Conservation (phyloP, 345 rosid species). For the Melaleuca quinquenervia region DNA sequence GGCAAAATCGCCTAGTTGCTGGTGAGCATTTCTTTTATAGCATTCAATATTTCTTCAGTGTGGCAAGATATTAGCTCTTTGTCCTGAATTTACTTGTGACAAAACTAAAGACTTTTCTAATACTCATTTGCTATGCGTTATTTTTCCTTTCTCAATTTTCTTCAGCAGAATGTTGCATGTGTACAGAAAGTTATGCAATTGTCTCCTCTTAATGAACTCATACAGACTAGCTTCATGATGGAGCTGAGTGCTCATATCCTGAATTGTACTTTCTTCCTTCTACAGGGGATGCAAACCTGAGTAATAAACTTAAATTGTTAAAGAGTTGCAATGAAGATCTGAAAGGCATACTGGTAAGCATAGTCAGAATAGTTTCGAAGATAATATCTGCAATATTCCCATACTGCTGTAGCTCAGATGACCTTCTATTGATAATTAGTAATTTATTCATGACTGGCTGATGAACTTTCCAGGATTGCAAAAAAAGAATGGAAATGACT, state of each 20-base stretch:
- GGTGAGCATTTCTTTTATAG: conserved; percentile 11
- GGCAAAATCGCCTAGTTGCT: background rate
- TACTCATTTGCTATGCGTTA: background rate
- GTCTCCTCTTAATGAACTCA: background rate
- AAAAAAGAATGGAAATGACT: conserved; percentile 24
- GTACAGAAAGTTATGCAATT: background rate
- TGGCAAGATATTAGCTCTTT: background rate
- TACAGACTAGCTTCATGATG: background rate
- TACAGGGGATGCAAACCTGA: conserved; percentile 29
- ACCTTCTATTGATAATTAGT: background rate
- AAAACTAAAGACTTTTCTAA: background rate
- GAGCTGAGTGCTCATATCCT: background rate
- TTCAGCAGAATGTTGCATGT: background rate
- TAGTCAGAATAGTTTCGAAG: background rate
- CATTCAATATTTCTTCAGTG: background rate
- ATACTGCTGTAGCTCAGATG: background rate
- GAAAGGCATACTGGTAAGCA: background rate
- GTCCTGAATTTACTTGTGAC: background rate
- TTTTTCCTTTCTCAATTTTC: background rate
- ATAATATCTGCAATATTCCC: background rate
- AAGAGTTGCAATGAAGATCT: background rate
- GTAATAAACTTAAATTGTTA: conserved; percentile 14
- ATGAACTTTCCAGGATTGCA: background rate
- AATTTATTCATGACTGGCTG: background rate
- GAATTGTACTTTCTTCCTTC: background rate